Evolutionary conservation across 495 filamentous ascomycete genomes (phyloP), one percentile per base, ranked within the genome.

Genomic region (Penicillium salamii): DNA sequence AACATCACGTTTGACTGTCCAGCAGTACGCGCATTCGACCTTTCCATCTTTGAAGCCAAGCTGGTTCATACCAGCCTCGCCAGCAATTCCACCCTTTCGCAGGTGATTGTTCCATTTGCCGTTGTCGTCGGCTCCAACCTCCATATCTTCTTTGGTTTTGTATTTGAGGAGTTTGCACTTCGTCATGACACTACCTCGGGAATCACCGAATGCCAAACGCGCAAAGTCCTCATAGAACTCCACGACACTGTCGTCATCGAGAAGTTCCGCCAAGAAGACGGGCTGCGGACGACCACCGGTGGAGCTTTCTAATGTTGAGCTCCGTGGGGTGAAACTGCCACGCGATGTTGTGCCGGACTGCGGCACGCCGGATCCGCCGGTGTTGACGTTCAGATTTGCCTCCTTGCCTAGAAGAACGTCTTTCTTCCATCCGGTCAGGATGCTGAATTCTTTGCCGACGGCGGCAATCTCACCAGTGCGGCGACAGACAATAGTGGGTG

Each of bases 211-310:
- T 4, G 93, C 92, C 5, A 96, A 70, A 46, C 87, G 82, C 7
- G 92, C 85, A 70, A 95, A 97, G 62, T 97, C 91, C 50, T 97
- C 91, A 70, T 96, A 96, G 70, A 96, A 97, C 59, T 91, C 83
- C 17, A 95, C 84, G 6, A 93, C 91, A 55, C 87, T 91, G 49
- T 96, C 89, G 52, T 97, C 91, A 59, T 98, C 93, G 45, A 98
- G 77, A 18, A 98, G 74, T 59, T 97, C 95, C 2, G 91, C 89
- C 39, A 97, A 73, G 58, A 93, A 96, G 0, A 96, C 90, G 0
- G 90, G 87, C 46, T 89, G 85, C 2, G 77, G 78, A 11, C 78
- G 69, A 14, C 63, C 68, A 12, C 53, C 53, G 4, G 50, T 42
- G 11, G 42, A 42, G 26, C 50, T 54, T 28, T 71, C 65, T 6